phyloP scores from a whole-genome alignment of 1,139 yeast genomes.

The Pichia sp. region DNA sequence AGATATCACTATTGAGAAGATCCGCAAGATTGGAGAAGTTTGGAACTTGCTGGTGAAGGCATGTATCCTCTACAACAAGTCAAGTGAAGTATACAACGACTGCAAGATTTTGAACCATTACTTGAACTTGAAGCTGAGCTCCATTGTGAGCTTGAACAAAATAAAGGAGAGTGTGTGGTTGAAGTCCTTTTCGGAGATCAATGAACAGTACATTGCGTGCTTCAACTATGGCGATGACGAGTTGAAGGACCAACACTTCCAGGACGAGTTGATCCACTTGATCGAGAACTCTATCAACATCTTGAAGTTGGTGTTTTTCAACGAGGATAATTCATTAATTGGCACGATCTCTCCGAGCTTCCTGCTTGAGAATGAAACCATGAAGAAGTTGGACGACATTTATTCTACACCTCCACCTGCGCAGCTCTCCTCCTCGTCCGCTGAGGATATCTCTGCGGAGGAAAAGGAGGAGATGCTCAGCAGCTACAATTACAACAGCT shows the following conservation, averaged over 20 bases:
- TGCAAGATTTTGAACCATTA: slow-evolving; percentile 32
- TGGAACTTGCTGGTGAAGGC: slow-evolving; percentile 32
- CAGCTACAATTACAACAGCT: slow-evolving; percentile 15
- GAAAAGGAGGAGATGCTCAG: slow-evolving; percentile 6
- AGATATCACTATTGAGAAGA: slow-evolving; percentile 15
- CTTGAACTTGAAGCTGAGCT: slow-evolving; percentile 30
- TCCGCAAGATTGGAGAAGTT: slow-evolving; percentile 26
- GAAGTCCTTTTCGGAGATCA: slow-evolving; percentile 32
- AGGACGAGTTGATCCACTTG: slow-evolving; percentile 24
- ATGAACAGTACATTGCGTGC: slow-evolving; percentile 28
- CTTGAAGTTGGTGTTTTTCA: slow-evolving; percentile 30
- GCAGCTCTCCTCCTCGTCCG: not conserved
- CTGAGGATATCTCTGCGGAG: not conserved
- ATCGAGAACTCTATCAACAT: slow-evolving; percentile 29
- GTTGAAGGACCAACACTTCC: slow-evolving; percentile 25
- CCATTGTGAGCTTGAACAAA: slow-evolving; percentile 30
- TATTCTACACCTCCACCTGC: slow-evolving; percentile 15
- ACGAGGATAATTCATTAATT: slow-evolving; percentile 20
- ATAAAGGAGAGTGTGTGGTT: slow-evolving; percentile 36
- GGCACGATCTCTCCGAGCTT: slow-evolving; percentile 21
- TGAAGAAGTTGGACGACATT: slow-evolving; percentile 17
- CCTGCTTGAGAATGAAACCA: slow-evolving; percentile 16
- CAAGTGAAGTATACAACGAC: slow-evolving; percentile 31
- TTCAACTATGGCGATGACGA: slow-evolving; percentile 27
- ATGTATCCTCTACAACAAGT: slow-evolving; percentile 27